Base-by-base conservation (phyloP, 2,329 filamentous ascomycete genomes). In the Lachnellula occidentalis region DNA sequence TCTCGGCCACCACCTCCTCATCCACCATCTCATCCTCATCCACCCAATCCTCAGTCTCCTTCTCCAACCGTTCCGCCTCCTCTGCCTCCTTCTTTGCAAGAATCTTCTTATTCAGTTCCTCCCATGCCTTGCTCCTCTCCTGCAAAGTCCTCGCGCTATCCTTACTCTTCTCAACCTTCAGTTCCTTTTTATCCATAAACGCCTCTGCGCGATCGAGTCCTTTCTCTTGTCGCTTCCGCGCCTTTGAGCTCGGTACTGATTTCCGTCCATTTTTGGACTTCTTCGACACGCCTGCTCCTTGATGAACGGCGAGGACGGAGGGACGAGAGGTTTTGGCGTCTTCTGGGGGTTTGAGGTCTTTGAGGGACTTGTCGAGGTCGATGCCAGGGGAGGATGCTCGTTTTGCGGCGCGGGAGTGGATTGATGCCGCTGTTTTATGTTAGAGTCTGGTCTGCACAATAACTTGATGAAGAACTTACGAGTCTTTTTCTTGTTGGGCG, bases 361-460 rank as follows among this genome's bases (percentile, higher is more conserved):
- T 87, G 21, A 88, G 76, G 6, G 85, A 87, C 72, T 88, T 88
- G 76, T 89, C 85, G 43, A 81, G 80, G 71, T 88, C 74, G 70
- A 89, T 84, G 64, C 83, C 77, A 24, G 87, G 85, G 4, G 86
- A 87, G 15, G 82, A 82, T 46, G 84, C 87, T 60, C 88, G 83
- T 66, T 87, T 82, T 41, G 87, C 86, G 55, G 86, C 87, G 61
- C 88, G 86, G 51, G 88, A 92, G 74, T 86, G 87, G 55, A 83
- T 71, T 4, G 87, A 88, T 77, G 76, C 52, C 74, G 51, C 66
- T 67, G 51, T 50, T 54, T 21, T 31, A 8, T 24, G 27, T 55
- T 55, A 55, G 50, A 37, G 45, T 51, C 27, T 31, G 9, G 48
- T 19, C 54, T 17, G 27, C 21, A 27, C 45, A 19, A 22, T 3